Evolutionary conservation across 2,329 filamentous ascomycete genomes (phyloP), one percentile per base, ranked within the genome.

Genomic region (Apiospora phragmitis): DNA sequence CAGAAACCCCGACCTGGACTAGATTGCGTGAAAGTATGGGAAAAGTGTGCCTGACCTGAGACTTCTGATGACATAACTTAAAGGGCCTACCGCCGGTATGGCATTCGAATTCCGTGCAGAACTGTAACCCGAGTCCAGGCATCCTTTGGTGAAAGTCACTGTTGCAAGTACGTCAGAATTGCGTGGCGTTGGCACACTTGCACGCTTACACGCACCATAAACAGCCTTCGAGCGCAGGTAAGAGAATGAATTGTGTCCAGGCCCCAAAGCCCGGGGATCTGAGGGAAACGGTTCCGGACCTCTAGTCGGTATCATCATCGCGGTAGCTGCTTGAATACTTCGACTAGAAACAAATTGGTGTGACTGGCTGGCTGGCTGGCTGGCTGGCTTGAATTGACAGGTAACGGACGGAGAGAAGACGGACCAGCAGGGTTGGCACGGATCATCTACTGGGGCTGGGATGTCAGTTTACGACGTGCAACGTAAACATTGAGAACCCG

Each of bases 401-500:
- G 55, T 62, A 38, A 62, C 32, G 55, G 32, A 62, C 18, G 47
- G 32, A 38, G 55, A 62, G 55, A 38, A 38, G 32, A 62, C 32
- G 55, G 32, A 14, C 21, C 55, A 62, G 55, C 29, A 62, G n/a
- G 55, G 55, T 62, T 62, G 55, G 55, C 55, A 62, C 55, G 55
- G 55, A 38, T 62, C 55, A 62, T 38, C 8, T n/a, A 21, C 55
- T 38, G 55, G 55, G 55, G 32, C 38, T 62, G 55, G 32, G 29
- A n/a, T 62, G 55, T 62, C 55, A 38, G 29, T 62, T 62, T 62
- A 38, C 55, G 55, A 62, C 55, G 29, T 38, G 38, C 55, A 62
- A 62, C 55, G 55, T 38, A 62, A 62, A 62, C 29, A 32, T 62
- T 38, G 32, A 62, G 18, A n/a, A 21, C 55, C 55, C 8, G 55